phyloP scores from a whole-genome alignment of 2,329 filamentous ascomycete species.

The Phialocephala sp. region DNA sequence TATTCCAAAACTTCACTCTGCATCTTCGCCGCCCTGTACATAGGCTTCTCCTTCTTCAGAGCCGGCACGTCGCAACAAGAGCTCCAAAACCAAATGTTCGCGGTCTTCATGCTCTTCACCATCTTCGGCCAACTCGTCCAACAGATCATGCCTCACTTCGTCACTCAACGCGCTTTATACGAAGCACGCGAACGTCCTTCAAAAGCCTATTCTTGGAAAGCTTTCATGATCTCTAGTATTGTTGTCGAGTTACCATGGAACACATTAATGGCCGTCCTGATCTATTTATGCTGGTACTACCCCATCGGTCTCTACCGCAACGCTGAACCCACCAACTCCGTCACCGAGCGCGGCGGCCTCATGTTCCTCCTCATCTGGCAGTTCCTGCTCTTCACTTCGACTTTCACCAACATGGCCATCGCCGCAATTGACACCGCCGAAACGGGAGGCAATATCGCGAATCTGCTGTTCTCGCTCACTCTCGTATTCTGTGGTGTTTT shows the following conservation, averaged over 20 bases:
- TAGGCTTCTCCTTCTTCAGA: conserved; percentile 73
- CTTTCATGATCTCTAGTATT: conserved; percentile 73
- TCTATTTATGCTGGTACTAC: conserved; percentile 86
- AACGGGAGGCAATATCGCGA: conserved; percentile 76
- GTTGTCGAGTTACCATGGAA: conserved; percentile 89
- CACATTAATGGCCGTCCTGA: conserved; percentile 70
- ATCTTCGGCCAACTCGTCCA: conserved; percentile 78
- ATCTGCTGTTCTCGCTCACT: conserved; percentile 73
- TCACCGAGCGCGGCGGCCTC: conserved; percentile 72
- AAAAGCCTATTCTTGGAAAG: conserved; percentile 77
- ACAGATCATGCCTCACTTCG: conserved; percentile 75
- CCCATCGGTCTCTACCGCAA: conserved; percentile 79
- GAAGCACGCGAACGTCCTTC: conserved; percentile 74
- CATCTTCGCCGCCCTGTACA: conserved; percentile 57
- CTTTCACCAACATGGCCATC: conserved; percentile 80
- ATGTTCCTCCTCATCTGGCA: conserved; percentile 78
- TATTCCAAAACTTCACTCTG: conserved; percentile 39
- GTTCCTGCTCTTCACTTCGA: conserved; percentile 82
- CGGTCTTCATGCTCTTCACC: conserved; percentile 77
- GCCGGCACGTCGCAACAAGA: conserved; percentile 62
- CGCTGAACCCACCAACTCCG: conserved; percentile 63
- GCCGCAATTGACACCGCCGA: conserved; percentile 77
- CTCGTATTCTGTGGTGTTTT: conserved; percentile 80
- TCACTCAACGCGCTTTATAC: conserved; percentile 60
- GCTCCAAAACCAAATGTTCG: conserved; percentile 75